Evolutionary conservation across 176 grass and related monocot species (phyloP).

Genomic region (Chrysopogon serrulatus): DNA sequence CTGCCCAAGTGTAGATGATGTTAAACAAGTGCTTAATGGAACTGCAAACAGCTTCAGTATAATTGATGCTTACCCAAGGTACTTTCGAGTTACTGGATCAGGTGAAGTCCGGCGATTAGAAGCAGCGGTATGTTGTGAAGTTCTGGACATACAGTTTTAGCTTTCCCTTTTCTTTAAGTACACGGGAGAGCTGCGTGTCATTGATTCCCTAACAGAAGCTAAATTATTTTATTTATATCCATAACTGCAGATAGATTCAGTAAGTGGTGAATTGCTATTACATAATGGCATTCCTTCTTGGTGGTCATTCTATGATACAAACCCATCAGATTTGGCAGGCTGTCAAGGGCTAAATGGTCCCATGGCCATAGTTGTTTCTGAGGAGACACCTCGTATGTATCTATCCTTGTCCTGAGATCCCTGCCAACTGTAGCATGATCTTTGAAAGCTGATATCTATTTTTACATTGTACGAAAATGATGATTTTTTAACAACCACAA

Average conservation of each 20-base stretch:
- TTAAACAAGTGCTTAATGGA: slow-evolving; percentile 77
- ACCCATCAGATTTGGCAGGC: slow-evolving; percentile 52
- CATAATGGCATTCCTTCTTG: slow-evolving; percentile 72
- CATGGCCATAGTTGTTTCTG: slow-evolving; percentile 85
- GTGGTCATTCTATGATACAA: slow-evolving; percentile 85
- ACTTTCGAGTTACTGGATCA: slow-evolving; percentile 89
- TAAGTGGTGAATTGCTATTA: slow-evolving; percentile 71
- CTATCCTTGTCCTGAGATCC: not conserved
- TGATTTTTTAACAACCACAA: not conserved
- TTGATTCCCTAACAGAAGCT: slow-evolving; percentile 2
- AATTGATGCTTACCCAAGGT: slow-evolving; percentile 84
- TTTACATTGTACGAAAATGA: not conserved
- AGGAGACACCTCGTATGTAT: slow-evolving; percentile 96
- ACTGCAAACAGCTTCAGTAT: slow-evolving; percentile 62
- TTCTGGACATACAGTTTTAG: not conserved
- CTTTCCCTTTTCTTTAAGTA: not conserved
- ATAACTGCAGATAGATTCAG: slow-evolving; percentile 57
- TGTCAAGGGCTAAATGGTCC: slow-evolving; percentile 80
- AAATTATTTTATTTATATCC: slow-evolving; percentile 5
- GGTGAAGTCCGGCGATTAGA: slow-evolving; percentile 89
- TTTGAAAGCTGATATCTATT: not conserved
- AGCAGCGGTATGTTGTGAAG: slow-evolving; percentile 51
- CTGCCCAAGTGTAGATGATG: slow-evolving; percentile 55
- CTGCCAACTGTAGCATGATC: not conserved
- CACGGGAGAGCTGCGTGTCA: not conserved